phyloP scores from a whole-genome alignment of 2,329 filamentous ascomycete genomes.

The Amphichorda felina region DNA sequence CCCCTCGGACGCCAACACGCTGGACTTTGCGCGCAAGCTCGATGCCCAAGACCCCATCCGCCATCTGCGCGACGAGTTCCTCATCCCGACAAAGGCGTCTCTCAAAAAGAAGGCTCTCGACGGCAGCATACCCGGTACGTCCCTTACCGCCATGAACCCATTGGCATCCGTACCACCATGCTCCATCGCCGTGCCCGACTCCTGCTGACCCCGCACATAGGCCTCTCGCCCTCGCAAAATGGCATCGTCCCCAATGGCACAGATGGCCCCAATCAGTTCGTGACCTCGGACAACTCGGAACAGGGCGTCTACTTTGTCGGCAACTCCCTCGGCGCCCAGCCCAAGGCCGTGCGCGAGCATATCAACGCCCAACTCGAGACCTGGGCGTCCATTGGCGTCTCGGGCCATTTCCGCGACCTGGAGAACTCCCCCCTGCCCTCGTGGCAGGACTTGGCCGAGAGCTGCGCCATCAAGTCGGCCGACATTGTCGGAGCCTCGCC shows the following conservation, averaged over 20 bases:
- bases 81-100: conserved; percentile 64
- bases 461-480: conserved; percentile 57
- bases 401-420: conserved; percentile 66
- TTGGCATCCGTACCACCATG: not conserved
- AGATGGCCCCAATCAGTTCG: conserved; percentile 11
- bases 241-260: conserved; percentile 7
- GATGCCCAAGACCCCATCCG: conserved; percentile 50
- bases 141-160: not conserved
- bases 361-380: conserved; percentile 65
- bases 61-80: conserved; percentile 57
- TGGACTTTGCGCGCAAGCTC: conserved; percentile 36
- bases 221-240: too few relatives aligned
- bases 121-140: conserved; percentile 27
- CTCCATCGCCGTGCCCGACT: not conserved
- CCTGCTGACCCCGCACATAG: not conserved
- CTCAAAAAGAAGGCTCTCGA: conserved; percentile 51
- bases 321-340: conserved; percentile 81
- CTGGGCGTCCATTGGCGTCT: conserved; percentile 76
- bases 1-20: conserved; percentile 30
- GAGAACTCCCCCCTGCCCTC: conserved; percentile 54
- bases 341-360: conserved; percentile 52
- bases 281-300: conserved; percentile 17
- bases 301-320: conserved; percentile 69
- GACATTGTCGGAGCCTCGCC: conserved; percentile 63
- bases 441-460: conserved; percentile 72